phyloP scores from a whole-genome alignment of 2,329 filamentous ascomycete genomes.

The Penicillium fuscoglaucum region DNA sequence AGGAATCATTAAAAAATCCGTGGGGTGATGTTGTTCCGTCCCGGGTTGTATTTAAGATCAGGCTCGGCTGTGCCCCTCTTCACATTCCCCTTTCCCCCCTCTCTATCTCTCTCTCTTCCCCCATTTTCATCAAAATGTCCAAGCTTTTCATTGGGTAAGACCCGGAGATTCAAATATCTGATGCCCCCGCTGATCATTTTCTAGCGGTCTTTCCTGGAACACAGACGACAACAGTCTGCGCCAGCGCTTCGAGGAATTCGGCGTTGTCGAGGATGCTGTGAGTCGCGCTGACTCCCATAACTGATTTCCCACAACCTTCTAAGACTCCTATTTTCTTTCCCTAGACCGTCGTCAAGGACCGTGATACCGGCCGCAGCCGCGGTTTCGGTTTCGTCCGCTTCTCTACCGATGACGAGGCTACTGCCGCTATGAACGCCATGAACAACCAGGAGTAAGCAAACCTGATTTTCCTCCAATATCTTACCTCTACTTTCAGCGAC shows the following conservation, averaged over 20 bases:
- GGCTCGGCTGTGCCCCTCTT: constrained; percentile 15
- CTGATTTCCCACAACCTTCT: not conserved
- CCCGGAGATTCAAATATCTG: too few relatives aligned
- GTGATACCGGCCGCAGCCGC: constrained; percentile 14
- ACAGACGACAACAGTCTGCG: constrained; percentile 13
- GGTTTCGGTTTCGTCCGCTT: constrained; percentile 16
- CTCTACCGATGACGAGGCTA: constrained; percentile 12
- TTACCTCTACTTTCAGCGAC: not conserved
- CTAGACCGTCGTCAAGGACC: constrained; percentile 15
- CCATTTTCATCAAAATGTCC: constrained; percentile 12
- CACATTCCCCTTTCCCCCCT: constrained; percentile 3
- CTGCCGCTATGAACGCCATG: constrained; percentile 10
- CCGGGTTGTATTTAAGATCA: constrained; percentile 14
- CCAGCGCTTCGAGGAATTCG: constrained; percentile 13
- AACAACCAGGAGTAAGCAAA: constrained; percentile 13
- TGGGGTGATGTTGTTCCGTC: constrained; percentile 13
- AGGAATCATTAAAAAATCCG: constrained; percentile 4
- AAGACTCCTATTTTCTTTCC: not conserved
- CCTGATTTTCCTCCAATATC: not conserved
- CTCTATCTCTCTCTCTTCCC: not conserved
- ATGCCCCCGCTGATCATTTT: not conserved
- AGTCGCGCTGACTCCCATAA: not conserved
- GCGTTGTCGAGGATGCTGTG: constrained; percentile 14
- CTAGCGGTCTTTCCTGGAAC: constrained; percentile 15
- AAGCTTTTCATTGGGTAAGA: constrained; percentile 16